Evolutionary conservation across 2,329 filamentous ascomycete genomes (phyloP), one percentile per base, ranked within the genome.

Genomic region (Ustulina deusta): DNA sequence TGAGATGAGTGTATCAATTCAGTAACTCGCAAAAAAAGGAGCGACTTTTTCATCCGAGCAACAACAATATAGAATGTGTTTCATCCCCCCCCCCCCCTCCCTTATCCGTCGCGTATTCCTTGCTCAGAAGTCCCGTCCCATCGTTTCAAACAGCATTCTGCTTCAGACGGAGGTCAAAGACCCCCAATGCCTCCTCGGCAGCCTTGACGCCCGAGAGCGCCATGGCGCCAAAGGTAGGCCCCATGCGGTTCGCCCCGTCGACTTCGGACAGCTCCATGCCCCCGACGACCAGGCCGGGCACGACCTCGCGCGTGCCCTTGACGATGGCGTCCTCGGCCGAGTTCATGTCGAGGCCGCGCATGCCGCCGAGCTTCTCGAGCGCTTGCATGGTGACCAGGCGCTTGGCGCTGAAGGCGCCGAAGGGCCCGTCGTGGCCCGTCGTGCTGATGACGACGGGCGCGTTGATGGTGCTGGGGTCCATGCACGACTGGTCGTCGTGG

Each of bases 401-500:
- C 88, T 97, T 97, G 79, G 93, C 94, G 72, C 83, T 92, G 84
- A 97, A 97, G 57, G 94, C 94, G 54, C 94, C 94, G 78, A 97
- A 97, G 17, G 94, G 94, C 0, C 88, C 94, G 73, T 97, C 94
- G 76, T 97, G 94, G 58, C 94, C 94, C 0, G 94, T 97, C 27
- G 94, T 97, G 65, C 90, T 93, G 83, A 97, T 92, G 77, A 97
- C 85, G 66, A 97, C 81, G 1, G 94, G 93, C 0, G 93, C 93
- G 78, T 97, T 97, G 87, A 97, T 97, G 76, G 94, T 97, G 88
- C 96, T 97, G 73, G 94, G 94, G 80, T 97, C 94, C 94, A 97
- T 97, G 90, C 94, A 97, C 69, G 89, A 92, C 83, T 97, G 93
- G 79, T 95, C 92, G 78, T 94, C 91, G 80, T 94, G 92, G 80